phyloP scores from a whole-genome alignment of 306 rosid genomes.

The Leucaena leucocephala region DNA sequence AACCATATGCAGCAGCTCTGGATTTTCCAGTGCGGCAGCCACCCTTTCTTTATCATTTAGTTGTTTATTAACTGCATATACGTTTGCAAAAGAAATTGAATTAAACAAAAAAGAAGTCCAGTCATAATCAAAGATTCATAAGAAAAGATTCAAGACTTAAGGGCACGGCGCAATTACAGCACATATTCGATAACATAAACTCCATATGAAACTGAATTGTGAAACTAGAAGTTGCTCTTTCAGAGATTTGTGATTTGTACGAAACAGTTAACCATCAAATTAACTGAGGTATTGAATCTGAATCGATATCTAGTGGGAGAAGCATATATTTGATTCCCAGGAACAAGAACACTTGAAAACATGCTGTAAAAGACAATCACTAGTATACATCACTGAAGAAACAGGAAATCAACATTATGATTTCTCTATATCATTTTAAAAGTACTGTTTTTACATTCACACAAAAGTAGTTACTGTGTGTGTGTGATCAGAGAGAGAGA shows the following conservation, averaged over 20 bases:
- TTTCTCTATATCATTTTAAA: slow-evolving; percentile 4
- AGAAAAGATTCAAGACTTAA: slow-evolving; percentile 10
- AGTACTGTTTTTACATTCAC: neutral
- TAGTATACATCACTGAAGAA: slow-evolving; percentile 21
- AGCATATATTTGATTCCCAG: neutral
- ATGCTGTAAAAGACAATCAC: slow-evolving; percentile 9
- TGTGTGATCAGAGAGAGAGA: neutral
- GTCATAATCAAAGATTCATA: slow-evolving; percentile 23
- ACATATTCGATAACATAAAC: neutral
- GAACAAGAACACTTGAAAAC: slow-evolving; percentile 7
- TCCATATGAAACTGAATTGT: neutral
- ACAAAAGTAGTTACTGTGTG: no score
- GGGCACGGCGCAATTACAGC: slow-evolving; percentile 7
- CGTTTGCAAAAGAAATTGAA: slow-evolving; percentile 10
- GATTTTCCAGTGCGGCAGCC: slow-evolving; percentile 94
- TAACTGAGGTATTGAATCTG: slow-evolving; percentile 17
- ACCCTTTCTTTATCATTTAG: slow-evolving; percentile 93
- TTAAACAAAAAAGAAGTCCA: neutral
- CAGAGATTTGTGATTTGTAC: neutral
- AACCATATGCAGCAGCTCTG: slow-evolving; percentile 80
- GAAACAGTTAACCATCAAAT: slow-evolving; percentile 28
- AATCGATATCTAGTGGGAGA: neutral
- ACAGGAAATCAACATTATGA: neutral
- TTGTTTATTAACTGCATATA: slow-evolving; percentile 83
- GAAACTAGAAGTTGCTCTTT: neutral